These are phyloP conservation scores for Sclerotiophoma versabilis DNA, from an alignment of 2,329 filamentous ascomycete species.

Conservation along the genomic window DNA sequence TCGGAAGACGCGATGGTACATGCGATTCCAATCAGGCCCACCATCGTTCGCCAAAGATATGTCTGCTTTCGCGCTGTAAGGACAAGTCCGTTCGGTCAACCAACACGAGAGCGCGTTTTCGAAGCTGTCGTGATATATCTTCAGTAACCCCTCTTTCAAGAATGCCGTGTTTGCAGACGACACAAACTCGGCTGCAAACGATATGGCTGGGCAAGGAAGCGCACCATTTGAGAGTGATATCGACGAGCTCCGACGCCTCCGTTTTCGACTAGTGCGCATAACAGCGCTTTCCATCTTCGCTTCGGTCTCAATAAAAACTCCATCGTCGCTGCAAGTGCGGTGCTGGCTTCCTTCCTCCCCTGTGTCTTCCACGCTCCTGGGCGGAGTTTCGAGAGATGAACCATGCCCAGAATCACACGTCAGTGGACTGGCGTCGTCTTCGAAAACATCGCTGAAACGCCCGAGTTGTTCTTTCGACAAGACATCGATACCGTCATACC, in stretches of 20 bases:
- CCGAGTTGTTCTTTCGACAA: not conserved
- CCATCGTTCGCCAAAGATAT: constrained; percentile 41
- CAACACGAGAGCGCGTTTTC: constrained; percentile 63
- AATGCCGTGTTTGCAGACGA: constrained; percentile 48
- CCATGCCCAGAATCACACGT: constrained; percentile 35
- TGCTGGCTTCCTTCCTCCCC: not conserved
- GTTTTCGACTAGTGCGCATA: constrained; percentile 29
- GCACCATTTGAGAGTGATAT: constrained; percentile 27
- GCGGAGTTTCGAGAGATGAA: constrained; percentile 36
- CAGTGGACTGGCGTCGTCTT: constrained; percentile 19
- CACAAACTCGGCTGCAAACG: constrained; percentile 39
- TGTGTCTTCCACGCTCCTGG: constrained; percentile 27
- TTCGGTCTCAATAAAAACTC: not conserved
- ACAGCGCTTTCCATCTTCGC: constrained; percentile 17
- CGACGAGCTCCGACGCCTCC: constrained; percentile 34
- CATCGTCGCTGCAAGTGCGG: not conserved
- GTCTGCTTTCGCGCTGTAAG: constrained; percentile 51
- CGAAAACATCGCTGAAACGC: constrained; percentile 15
- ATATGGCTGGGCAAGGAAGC: constrained; percentile 28
- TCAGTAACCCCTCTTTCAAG: constrained; percentile 55
- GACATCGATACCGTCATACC: constrained; percentile 5
- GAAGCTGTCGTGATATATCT: constrained; percentile 63
- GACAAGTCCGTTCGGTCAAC: constrained; percentile 62
- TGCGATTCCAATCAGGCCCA: constrained; percentile 57
- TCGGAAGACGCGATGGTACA: constrained; percentile 59